phyloP scores from a whole-genome alignment of 106 monocot genomes.

The Platanthera zijinensis region DNA sequence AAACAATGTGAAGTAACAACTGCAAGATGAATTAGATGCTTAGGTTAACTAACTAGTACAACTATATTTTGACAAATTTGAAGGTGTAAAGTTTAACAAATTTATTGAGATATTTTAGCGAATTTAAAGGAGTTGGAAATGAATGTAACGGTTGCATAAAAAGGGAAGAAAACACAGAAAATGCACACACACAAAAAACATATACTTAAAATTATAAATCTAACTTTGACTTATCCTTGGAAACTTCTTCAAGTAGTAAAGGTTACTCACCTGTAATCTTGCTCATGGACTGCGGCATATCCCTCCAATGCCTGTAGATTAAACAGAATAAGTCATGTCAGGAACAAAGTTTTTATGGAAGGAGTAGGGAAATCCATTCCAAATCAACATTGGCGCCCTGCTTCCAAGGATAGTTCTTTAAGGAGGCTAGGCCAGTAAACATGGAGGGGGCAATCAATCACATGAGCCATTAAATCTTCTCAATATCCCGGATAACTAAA shows the following conservation, averaged over 20 bases:
- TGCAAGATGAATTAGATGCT: background rate
- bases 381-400: constrained; percentile 70
- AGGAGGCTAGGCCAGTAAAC: constrained; percentile 58
- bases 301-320: constrained; percentile 99
- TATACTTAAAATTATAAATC: background rate
- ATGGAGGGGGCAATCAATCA: constrained; percentile 38
- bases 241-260: background rate
- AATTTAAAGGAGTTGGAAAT: background rate
- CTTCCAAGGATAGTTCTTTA: constrained; percentile 52
- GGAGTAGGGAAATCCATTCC: constrained; percentile 70
- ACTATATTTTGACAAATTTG: background rate
- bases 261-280: constrained; percentile 75
- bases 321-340: constrained; percentile 99
- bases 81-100: background rate
- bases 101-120: background rate
- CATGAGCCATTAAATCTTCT: constrained; percentile 74
- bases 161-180: background rate
- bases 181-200: background rate
- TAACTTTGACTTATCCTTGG: background rate
- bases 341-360: constrained; percentile 52
- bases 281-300: constrained; percentile 62
- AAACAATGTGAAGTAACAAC: constrained; percentile 4
- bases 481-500: constrained; percentile 83
- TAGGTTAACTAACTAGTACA: too few relatives aligned
- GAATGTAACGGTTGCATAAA: background rate